Conservation (phyloP, 768 basidiomycete species). For the Leccinum disarticulatum region DNA sequence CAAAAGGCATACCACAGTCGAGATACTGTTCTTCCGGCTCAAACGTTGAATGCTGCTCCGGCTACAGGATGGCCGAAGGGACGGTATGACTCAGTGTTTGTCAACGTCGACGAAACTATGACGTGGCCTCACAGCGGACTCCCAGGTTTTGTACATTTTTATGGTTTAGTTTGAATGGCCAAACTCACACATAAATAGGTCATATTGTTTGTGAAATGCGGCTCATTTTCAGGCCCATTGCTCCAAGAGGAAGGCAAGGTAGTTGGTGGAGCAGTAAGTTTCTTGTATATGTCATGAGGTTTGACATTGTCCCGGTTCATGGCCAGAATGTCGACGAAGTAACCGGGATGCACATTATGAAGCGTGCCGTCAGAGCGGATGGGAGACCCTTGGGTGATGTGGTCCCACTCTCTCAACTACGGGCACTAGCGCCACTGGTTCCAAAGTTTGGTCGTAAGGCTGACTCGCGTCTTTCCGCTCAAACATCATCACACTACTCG, state of each 20-base stretch:
- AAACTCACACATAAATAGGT: not conserved
- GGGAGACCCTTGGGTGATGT: slow-evolving; percentile 24
- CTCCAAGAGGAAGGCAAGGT: no score
- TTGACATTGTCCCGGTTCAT: slow-evolving; percentile 26
- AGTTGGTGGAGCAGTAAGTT: slow-evolving; percentile 6
- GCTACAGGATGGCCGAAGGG: no score
- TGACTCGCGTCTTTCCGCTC: slow-evolving; percentile 17
- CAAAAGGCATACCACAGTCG: no score
- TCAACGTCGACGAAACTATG: slow-evolving; percentile 10
- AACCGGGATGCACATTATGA: slow-evolving; percentile 26
- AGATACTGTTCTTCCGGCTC: no score
- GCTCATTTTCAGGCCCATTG: no score
- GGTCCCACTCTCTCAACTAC: slow-evolving; percentile 25
- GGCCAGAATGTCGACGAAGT: slow-evolving; percentile 8
- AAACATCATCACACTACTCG: slow-evolving; percentile 22
- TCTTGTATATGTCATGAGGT: slow-evolving; percentile 28
- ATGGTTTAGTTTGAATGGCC: no score
- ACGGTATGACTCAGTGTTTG: no score
- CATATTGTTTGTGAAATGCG: slow-evolving; percentile 7
- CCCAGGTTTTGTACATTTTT: slow-evolving; percentile 1
- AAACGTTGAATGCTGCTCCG: no score
- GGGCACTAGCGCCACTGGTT: slow-evolving; percentile 23
- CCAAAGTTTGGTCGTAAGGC: slow-evolving; percentile 29
- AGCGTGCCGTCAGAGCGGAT: slow-evolving; percentile 11
- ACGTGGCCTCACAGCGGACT: slow-evolving; percentile 16